Percentiles rank a stretch among this genome's conserved stretches.
Conservation (phyloP, 352 stramenopile genomes). For the Globisporangium middletonii region DNA sequence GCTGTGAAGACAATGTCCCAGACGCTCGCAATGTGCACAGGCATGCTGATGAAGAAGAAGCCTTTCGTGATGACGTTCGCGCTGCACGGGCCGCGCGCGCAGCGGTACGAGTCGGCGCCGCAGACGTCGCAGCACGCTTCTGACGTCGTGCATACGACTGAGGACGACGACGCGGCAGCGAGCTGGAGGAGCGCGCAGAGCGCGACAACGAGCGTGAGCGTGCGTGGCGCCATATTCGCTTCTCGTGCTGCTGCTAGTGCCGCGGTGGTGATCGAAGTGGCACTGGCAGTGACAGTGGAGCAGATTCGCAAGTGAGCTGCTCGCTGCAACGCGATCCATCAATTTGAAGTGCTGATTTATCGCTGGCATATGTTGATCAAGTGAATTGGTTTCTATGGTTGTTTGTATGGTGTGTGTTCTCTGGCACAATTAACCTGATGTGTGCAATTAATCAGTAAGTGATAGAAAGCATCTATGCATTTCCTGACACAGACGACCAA, state of each 20-base stretch:
- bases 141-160: constrained; percentile 4
- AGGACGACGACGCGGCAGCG: background rate
- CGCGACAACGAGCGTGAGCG: background rate
- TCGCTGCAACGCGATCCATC: background rate
- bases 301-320: background rate
- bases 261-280: background rate
- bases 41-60: constrained; percentile 51
- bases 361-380: background rate
- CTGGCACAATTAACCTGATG: background rate
- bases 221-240: background rate
- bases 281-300: background rate
- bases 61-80: constrained; percentile 28
- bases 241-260: too few species aligned
- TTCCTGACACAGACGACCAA: too few species aligned
- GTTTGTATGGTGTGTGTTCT: background rate
- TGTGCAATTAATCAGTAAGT: too few species aligned
- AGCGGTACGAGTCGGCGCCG: constrained; percentile 37
- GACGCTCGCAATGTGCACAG: constrained; percentile 26
- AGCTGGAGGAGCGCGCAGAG: background rate
- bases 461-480: too few species aligned
- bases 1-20: constrained; percentile 46
- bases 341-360: background rate
- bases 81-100: constrained; percentile 44
- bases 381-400: background rate
- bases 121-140: constrained; percentile 47